These are phyloP conservation scores for Metschnikowia kunwiensis DNA, from an alignment of 805 yeast species.

Conservation along the genomic window DNA sequence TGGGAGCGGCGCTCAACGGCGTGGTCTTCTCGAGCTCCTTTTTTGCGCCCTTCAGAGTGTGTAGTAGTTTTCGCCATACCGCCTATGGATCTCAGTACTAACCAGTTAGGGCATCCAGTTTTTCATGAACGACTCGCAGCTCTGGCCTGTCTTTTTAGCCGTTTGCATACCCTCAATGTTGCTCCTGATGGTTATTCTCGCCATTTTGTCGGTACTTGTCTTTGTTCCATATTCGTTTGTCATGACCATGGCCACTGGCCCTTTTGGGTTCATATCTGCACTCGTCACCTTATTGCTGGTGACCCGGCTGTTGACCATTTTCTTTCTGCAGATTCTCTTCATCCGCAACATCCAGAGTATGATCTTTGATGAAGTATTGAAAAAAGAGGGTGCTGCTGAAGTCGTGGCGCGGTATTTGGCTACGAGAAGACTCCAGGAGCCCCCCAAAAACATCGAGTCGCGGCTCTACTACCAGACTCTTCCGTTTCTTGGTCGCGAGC, in stretches of 20 bases:
- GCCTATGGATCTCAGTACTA: background rate
- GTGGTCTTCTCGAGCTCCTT: background rate
- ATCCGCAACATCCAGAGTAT: slow-evolving; percentile 47
- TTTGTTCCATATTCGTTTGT: slow-evolving; percentile 46
- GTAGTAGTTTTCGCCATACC: background rate
- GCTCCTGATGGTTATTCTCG: slow-evolving; percentile 35
- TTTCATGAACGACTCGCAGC: slow-evolving; percentile 30
- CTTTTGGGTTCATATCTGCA: slow-evolving; percentile 47
- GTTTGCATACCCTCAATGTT: slow-evolving; percentile 45
- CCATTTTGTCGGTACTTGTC: slow-evolving; percentile 34
- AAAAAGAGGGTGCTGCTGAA: slow-evolving; percentile 44
- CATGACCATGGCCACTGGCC: slow-evolving; percentile 46
- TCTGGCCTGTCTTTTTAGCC: slow-evolving; percentile 47
- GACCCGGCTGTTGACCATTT: slow-evolving; percentile 39
- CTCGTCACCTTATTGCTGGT: slow-evolving; percentile 44
- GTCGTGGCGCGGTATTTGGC: slow-evolving; percentile 30
- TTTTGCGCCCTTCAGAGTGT: slow-evolving; percentile 2
- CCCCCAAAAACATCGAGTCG: background rate
- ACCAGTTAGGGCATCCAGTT: slow-evolving; percentile 13
- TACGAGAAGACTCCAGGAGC: slow-evolving; percentile 1
- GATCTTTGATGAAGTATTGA: slow-evolving; percentile 48
- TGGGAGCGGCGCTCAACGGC: background rate
- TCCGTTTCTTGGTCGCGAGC: slow-evolving; percentile 28
- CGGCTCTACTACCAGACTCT: slow-evolving; percentile 18
- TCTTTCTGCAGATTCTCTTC: slow-evolving; percentile 41